Evolutionary conservation across 2,329 filamentous ascomycete species (phyloP).

Genomic region (Teratosphaeria zuluensis): DNA sequence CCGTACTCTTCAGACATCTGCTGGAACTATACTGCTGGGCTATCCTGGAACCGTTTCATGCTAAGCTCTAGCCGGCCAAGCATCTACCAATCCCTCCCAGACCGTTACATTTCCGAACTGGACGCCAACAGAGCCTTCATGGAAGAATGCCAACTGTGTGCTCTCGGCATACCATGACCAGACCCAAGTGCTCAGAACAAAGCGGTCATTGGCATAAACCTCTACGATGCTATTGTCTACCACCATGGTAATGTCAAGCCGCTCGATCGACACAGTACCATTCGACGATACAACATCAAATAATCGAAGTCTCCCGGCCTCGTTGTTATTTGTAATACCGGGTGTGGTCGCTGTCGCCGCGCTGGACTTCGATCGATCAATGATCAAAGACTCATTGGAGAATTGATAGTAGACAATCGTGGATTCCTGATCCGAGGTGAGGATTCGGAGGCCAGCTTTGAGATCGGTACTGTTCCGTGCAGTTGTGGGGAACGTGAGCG

Average conservation of each 20-base stretch:
- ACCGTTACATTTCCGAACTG: constrained; percentile 26
- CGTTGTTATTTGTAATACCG: constrained; percentile 15
- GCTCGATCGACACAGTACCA: constrained; percentile 26
- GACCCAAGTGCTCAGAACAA: constrained; percentile 35
- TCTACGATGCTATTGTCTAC: constrained; percentile 29
- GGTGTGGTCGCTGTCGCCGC: constrained; percentile 29
- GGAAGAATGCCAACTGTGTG: constrained; percentile 28
- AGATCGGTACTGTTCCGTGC: constrained; percentile 25
- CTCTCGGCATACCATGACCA: constrained; percentile 31
- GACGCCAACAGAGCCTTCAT: constrained; percentile 24
- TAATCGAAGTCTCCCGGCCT: constrained; percentile 15
- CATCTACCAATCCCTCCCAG: constrained; percentile 30
- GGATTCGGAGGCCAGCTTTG: constrained; percentile 34
- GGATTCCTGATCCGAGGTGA: constrained; percentile 31
- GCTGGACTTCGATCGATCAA: constrained; percentile 34
- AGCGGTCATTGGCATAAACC: constrained; percentile 34
- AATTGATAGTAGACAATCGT: constrained; percentile 39
- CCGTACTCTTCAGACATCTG: no score
- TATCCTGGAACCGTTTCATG: no score
- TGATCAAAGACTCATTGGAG: constrained; percentile 34
- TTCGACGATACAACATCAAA: constrained; percentile 29
- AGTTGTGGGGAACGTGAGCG: constrained; percentile 28
- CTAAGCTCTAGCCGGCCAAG: constrained; percentile 23
- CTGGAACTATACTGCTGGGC: no score
- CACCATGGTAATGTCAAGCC: constrained; percentile 32